phyloP scores from a whole-genome alignment of 2,329 filamentous ascomycete genomes.

The Phialophora tarda region DNA sequence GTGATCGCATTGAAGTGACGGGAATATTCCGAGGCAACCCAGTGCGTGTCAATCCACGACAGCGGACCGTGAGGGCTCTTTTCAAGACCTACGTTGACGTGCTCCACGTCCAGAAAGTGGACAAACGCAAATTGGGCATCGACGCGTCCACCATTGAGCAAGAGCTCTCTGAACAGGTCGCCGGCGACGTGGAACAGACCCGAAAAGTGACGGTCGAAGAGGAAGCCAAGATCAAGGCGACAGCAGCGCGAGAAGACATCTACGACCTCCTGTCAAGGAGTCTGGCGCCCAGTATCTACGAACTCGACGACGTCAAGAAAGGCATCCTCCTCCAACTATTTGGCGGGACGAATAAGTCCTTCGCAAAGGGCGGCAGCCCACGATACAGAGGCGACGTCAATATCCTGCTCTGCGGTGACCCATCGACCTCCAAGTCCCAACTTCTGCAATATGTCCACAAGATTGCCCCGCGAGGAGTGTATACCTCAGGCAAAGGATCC shows the following conservation, averaged over 20 bases:
- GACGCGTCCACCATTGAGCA: conserved; percentile 87
- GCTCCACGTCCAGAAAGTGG: conserved; percentile 92
- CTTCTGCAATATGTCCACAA: conserved; percentile 94
- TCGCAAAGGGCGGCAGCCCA: conserved; percentile 93
- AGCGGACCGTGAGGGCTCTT: conserved; percentile 88
- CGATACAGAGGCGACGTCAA: conserved; percentile 98
- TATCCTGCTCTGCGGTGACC: conserved; percentile 92
- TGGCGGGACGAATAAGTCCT: conserved; percentile 96
- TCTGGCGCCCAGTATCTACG: conserved; percentile 91
- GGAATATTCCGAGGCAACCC: conserved; percentile 96
- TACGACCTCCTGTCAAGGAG: conserved; percentile 92
- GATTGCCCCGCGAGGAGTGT: conserved; percentile 87
- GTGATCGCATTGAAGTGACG: conserved; percentile 93
- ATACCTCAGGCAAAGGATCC: conserved; percentile 76
- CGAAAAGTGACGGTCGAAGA: conserved; percentile 85
- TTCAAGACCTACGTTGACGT: conserved; percentile 99
- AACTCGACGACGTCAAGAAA: conserved; percentile 99
- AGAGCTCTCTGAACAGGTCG: conserved; percentile 73
- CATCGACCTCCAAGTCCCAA: conserved; percentile 95
- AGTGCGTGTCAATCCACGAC: conserved; percentile 90
- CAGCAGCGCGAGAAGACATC: conserved; percentile 79
- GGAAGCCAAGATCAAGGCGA: conserved; percentile 83
- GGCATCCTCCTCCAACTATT: conserved; percentile 96
- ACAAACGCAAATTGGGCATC: conserved; percentile 91
- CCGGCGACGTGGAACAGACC: conserved; percentile 78